These are phyloP conservation scores for Erigeron philadelphicus DNA, from an alignment of 140 eudicot genomes.

Conservation along the genomic window DNA sequence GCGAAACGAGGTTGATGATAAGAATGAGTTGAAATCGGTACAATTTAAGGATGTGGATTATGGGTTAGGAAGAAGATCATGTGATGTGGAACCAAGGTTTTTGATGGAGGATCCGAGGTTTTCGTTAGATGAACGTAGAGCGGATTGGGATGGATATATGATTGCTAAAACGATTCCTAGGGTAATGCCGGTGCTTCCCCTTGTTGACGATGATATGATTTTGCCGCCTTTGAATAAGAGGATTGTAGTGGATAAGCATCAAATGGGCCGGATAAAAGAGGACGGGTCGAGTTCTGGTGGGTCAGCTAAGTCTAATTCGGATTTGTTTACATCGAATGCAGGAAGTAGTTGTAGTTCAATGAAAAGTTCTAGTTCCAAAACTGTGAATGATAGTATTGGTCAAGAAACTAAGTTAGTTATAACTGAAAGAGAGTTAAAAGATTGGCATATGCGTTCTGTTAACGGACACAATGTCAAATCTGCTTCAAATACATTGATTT, in stretches of 20 bases:
- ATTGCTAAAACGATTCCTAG: constrained; percentile 67
- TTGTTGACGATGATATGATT: constrained; percentile 62
- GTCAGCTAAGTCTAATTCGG: constrained; percentile 56
- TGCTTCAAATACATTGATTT: constrained; percentile 19
- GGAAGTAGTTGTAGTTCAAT: constrained; percentile 72
- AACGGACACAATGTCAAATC: constrained; percentile 33
- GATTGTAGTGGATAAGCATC: constrained; percentile 3
- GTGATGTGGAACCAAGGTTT: constrained; percentile 62
- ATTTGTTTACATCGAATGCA: constrained; percentile 49
- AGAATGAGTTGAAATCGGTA: constrained; percentile 5
- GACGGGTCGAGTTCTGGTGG: constrained; percentile 53
- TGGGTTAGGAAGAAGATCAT: constrained; percentile 65
- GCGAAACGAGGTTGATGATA: not conserved
- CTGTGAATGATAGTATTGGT: constrained; percentile 29
- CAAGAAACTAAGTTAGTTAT: constrained; percentile 58
- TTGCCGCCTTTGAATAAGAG: constrained; percentile 36
- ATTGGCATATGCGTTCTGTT: constrained; percentile 60
- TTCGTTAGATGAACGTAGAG: constrained; percentile 70
- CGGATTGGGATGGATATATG: constrained; percentile 95
- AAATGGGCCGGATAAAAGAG: constrained; percentile 24
- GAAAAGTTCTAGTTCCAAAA: constrained; percentile 47
- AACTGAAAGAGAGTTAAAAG: constrained; percentile 73
- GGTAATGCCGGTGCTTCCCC: constrained; percentile 67
- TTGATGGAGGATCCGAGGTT: constrained; percentile 49
- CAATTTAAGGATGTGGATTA: constrained; percentile 42